Conservation (phyloP, 306 rosid genomes). For the Lathyrus sativus region DNA sequence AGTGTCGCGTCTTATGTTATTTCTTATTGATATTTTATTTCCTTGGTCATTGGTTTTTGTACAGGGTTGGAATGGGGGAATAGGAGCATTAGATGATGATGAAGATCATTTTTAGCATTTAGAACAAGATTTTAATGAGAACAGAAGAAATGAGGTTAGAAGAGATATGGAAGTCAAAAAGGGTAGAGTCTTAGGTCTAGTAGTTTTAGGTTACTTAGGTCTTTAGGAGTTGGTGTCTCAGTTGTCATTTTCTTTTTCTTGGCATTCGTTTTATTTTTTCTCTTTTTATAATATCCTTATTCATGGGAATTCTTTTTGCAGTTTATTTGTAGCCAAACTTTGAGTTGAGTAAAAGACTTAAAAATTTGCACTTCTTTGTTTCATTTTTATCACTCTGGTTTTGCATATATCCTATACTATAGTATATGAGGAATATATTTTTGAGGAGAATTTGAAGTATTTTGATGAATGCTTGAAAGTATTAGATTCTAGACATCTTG, state of each 20-base stretch:
- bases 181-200: constrained; percentile 73
- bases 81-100: constrained; percentile 64
- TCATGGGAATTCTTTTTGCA: constrained; percentile 95
- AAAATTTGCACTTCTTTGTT: constrained; percentile 43
- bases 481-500: constrained; percentile 35
- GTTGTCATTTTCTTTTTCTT: constrained; percentile 41
- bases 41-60: constrained; percentile 77
- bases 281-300: constrained; percentile 51
- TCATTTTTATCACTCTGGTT: constrained; percentile 5
- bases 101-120: constrained; percentile 61
- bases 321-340: constrained; percentile 82
- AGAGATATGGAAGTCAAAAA: constrained; percentile 61
- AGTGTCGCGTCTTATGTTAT: constrained; percentile 54
- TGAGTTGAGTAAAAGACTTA: constrained; percentile 68
- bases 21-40: constrained; percentile 57
- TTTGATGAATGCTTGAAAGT: background rate
- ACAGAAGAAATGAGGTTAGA: constrained; percentile 40
- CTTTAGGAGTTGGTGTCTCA: constrained; percentile 53
- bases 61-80: constrained; percentile 73
- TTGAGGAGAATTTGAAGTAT: constrained; percentile 24
- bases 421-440: no score
- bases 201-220: constrained; percentile 53
- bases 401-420: no score
- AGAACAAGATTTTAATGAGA: constrained; percentile 62
- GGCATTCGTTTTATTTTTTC: constrained; percentile 58